Percentiles rank a stretch among this genome's conserved stretches.
Evolutionary conservation across 2,329 filamentous ascomycete genomes (phyloP).

Genomic region (Diaporthe capsici): DNA sequence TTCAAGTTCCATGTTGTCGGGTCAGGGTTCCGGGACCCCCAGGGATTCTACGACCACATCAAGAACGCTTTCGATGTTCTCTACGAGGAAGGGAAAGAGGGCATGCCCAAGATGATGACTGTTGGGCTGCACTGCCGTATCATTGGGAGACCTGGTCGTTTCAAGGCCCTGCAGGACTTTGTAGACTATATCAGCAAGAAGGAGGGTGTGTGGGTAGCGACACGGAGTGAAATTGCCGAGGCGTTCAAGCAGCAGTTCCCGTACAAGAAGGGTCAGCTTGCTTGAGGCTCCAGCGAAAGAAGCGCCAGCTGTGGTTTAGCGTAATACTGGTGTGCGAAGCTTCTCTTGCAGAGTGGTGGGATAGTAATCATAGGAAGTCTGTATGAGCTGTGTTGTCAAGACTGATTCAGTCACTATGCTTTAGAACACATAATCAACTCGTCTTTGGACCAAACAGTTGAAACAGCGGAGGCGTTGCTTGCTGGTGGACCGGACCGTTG

Average conservation of each 20-base stretch:
- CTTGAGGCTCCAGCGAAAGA: constrained; percentile 19
- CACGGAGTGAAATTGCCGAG: constrained; percentile 65
- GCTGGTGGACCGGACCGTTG: no score
- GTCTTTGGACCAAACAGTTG: no score
- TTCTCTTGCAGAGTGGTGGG: background rate
- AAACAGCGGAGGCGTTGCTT: no score
- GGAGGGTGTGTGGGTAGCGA: constrained; percentile 68
- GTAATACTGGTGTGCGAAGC: background rate
- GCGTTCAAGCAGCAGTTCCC: constrained; percentile 63
- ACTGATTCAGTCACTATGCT: no score
- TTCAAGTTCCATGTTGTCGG: constrained; percentile 58
- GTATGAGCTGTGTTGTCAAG: background rate
- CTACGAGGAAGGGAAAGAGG: constrained; percentile 64
- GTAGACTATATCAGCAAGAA: constrained; percentile 67
- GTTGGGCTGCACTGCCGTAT: constrained; percentile 67
- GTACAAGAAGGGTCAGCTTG: constrained; percentile 58
- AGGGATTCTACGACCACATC: constrained; percentile 61
- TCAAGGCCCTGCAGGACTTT: constrained; percentile 65
- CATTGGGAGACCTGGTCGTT: constrained; percentile 65
- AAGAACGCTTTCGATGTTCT: constrained; percentile 67
- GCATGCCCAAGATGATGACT: constrained; percentile 70
- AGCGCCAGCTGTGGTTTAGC: background rate
- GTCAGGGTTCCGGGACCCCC: constrained; percentile 60
- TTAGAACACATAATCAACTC: background rate
- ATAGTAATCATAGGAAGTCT: no score